These are phyloP conservation scores for Lolium rigidum DNA, from an alignment of 176 grass and related monocot genomes.

Conservation along the genomic window DNA sequence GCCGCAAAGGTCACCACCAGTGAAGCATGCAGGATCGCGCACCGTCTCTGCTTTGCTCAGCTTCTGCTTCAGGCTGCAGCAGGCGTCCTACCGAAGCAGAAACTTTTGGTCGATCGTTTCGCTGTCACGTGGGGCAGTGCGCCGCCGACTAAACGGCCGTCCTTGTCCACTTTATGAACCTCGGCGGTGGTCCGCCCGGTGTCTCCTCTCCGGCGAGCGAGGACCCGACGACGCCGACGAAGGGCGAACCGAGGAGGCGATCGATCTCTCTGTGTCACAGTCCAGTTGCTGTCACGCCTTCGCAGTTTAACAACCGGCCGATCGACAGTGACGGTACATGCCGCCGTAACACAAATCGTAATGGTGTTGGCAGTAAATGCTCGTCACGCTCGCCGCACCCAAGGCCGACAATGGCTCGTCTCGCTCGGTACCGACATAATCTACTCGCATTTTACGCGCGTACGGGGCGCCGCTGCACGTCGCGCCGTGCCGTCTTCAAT, in stretches of 20 bases:
- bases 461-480: not conserved
- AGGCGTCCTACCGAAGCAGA: not conserved
- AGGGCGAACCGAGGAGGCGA: not conserved
- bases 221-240: not conserved
- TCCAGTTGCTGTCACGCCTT: conserved; percentile 31
- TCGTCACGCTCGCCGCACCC: conserved; percentile 1
- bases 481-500: not conserved
- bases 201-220: not conserved
- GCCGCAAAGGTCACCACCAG: not conserved
- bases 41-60: not conserved
- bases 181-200: not conserved
- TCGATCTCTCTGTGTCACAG: not conserved
- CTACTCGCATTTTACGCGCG: not conserved
- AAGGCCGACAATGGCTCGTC: not conserved
- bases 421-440: not conserved
- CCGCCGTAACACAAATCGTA: not conserved
- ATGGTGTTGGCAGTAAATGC: not conserved
- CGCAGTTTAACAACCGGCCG: not conserved
- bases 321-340: not conserved
- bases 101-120: not conserved
- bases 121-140: not conserved
- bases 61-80: not conserved
- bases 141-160: not conserved
- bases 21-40: not conserved
- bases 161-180: not conserved